Evolutionary conservation across 2,329 filamentous ascomycete species (phyloP), one percentile per base, ranked within the genome.

Genomic region (Aspergillus sergii): DNA sequence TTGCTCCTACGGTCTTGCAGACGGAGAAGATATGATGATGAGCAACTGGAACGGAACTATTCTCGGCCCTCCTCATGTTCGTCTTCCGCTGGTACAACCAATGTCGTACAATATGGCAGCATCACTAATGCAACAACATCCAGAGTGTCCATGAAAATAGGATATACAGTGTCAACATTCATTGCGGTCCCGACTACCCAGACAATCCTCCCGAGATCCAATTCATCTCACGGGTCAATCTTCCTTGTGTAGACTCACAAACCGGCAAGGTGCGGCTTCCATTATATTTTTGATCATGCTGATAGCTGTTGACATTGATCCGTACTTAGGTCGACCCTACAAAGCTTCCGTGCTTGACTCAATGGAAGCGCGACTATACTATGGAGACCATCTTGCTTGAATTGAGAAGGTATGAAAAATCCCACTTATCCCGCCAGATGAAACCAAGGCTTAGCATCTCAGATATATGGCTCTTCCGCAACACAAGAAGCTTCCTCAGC

Each of bases 31-130:
- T 75, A 87, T 97, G 68, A 88, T 95, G 79, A 97, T 99, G 94
- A 94, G 91, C 68, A 93, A 97, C 84, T 99, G 95, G 95, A 97
- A 96, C 75, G 95, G 94, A 73, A 99, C 95, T 19, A 98, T 99
- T 69, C 89, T 97, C 57, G 95, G 95, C 1, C 95, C 95, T 71
- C 94, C 95, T 77, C 94, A 98, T 79, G 95, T 97, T 85, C 75
- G 91, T 82, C 39, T 43, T 45, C 59, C 58, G 50, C 57, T 32
- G 16, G 28, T 21, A 57, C 23, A 34, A 23, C 16, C 48, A 43
- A 41, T 26, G 54, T 62, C 58, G 43, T 58, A 41, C 56, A 23
- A 26, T 58, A 50, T 34, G 26, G 28, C 39, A 54, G 45, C 26
- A 58, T 60, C n/a, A 53, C 69, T 68, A 64, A 73, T 58, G 28